Evolutionary conservation across 495 filamentous ascomycete genomes (phyloP), one percentile per base, ranked within the genome.

Genomic region (Penicillium fimorum): DNA sequence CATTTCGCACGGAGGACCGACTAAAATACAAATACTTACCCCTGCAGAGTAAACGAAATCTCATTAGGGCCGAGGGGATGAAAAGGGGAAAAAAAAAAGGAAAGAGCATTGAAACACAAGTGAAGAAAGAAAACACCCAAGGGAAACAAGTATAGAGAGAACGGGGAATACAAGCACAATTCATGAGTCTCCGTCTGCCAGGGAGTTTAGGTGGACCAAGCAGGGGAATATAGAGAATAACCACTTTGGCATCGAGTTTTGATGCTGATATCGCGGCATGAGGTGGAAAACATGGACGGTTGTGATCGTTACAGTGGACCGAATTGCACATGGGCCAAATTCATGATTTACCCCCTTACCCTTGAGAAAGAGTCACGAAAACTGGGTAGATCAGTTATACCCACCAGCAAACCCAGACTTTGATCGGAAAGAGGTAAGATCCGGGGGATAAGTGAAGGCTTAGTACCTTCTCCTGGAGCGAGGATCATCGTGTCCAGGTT

Each of bases 391-490:
- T 65, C 66, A 71, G 61, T 66, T 61, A 76, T 76, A 79, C 76
- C 77, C 76, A 82, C 78, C 75, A 74, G 71, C 72, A 77, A 73
- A 76, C 70, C 67, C 62, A 61, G 37, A 55, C 52, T 53, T 63
- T 55, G 61, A 63, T 38, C 35, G 56, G 56, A 53, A 43, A 61
- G 57, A 59, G 58, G 45, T 37, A 61, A 41, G 43, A 49, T 54
- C 60, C 53, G 45, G 60, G 44, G 56, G 35, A 42, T 56, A 64
- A 59, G 55, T 63, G 56, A 71, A 67, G 46, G 58, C 51, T 76
- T 78, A 91, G 76, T 92, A 92, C 65, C 89, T 86, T 70, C 88
- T 83, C 65, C 90, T 82, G 67, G 85, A 88, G 53, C 91, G 83
- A 37, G 88, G 84, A 70, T 94, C 89, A 62, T 93, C 88, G 67